These are phyloP conservation scores for Colletotrichum acutatum DNA, from an alignment of 2,329 filamentous ascomycete genomes.

Conservation along the genomic window DNA sequence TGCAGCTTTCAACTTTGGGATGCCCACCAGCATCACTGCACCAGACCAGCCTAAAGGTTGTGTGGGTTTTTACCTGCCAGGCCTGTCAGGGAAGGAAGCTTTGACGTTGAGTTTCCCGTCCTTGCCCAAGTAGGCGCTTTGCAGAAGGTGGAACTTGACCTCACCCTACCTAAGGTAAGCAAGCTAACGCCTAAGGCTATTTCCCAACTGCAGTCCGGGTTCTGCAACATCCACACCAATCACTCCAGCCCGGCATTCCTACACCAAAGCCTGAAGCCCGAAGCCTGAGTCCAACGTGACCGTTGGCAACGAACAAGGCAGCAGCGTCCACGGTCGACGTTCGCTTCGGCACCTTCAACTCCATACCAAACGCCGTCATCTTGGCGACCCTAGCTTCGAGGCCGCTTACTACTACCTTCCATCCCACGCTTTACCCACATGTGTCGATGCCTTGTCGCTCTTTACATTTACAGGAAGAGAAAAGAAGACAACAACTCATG, in stretches of 20 bases:
- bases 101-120: background rate
- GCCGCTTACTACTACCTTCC: background rate
- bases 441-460: no score
- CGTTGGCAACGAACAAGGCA: background rate
- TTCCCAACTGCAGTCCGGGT: background rate
- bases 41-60: background rate
- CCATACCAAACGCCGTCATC: background rate
- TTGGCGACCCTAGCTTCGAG: background rate
- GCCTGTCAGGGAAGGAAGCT: background rate
- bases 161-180: background rate
- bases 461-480: background rate
- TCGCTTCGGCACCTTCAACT: background rate
- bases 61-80: background rate
- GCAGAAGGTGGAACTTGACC: background rate
- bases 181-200: background rate
- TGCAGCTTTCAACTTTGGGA: background rate
- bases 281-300: background rate
- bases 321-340: background rate
- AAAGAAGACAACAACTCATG: constrained; percentile 5
- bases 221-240: background rate
- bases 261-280: background rate
- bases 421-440: background rate
- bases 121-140: background rate
- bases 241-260: background rate
- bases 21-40: background rate